Evolutionary conservation across 306 rosid species (phyloP).

Genomic region (Prunus kanzakura): DNA sequence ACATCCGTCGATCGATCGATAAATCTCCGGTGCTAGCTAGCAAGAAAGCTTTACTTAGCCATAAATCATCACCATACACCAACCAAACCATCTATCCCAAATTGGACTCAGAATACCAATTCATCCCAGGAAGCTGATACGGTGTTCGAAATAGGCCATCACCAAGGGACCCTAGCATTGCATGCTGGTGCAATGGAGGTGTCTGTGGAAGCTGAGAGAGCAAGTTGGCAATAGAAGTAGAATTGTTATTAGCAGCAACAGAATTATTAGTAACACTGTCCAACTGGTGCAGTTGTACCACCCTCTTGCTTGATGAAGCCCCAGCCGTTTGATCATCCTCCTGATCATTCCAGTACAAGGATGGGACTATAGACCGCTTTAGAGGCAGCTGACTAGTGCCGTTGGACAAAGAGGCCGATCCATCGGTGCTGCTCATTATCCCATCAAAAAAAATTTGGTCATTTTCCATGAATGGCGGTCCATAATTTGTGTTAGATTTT

Average conservation of each 20-base stretch:
- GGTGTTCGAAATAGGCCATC: slow-evolving; percentile 44
- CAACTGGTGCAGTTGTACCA: slow-evolving; percentile 26
- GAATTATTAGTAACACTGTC: slow-evolving; percentile 27
- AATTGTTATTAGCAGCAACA: slow-evolving; percentile 15
- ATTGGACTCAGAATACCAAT: slow-evolving; percentile 63
- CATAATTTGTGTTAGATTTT: slow-evolving; percentile 42
- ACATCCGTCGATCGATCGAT: not conserved
- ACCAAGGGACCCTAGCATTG: slow-evolving; percentile 48
- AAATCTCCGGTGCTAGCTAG: not conserved
- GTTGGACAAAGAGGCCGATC: slow-evolving; percentile 10
- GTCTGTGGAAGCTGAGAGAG: slow-evolving; percentile 74
- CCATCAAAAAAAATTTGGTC: slow-evolving; percentile 56
- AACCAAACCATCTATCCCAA: not conserved
- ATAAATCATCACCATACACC: not conserved
- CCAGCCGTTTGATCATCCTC: slow-evolving; percentile 10
- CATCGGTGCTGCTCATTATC: slow-evolving; percentile 18
- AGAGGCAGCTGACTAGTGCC: slow-evolving; percentile 30
- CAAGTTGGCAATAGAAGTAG: slow-evolving; percentile 50
- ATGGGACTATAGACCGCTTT: slow-evolving; percentile 41
- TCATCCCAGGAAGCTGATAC: slow-evolving; percentile 53
- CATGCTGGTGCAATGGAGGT: slow-evolving; percentile 60
- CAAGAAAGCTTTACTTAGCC: too few relatives aligned
- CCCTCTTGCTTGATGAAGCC: slow-evolving; percentile 44
- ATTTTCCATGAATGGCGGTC: slow-evolving; percentile 36
- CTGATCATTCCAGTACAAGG: slow-evolving; percentile 54